Conservation (phyloP, 2,329 filamentous ascomycete genomes). For the Ilyonectria sp. region DNA sequence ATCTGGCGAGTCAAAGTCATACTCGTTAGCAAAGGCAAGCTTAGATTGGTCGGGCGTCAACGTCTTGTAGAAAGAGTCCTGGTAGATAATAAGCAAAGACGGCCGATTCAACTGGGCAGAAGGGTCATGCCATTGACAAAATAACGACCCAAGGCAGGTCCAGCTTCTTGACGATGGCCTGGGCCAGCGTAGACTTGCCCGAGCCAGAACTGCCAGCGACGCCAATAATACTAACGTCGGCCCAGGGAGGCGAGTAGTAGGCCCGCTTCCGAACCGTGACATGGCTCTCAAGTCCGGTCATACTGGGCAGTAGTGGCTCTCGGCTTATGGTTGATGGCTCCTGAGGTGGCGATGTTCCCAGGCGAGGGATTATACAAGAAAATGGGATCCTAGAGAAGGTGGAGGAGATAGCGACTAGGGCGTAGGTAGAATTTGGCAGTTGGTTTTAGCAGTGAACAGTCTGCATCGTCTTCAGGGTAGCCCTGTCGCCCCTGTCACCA, state of each 20-base stretch:
- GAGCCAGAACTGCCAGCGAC: slow-evolving; percentile 96
- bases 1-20: slow-evolving; percentile 94
- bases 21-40: slow-evolving; percentile 90
- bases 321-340: slow-evolving; percentile 5
- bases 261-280: slow-evolving; percentile 70
- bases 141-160: slow-evolving; percentile 99
- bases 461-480: slow-evolving; percentile 21
- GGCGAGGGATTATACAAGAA: slow-evolving; percentile 14
- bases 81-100: slow-evolving; percentile 42
- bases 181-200: slow-evolving; percentile 91
- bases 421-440: slow-evolving; percentile 16
- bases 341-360: slow-evolving; percentile 19
- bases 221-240: slow-evolving; percentile 95
- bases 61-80: slow-evolving; percentile 99
- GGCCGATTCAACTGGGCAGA: neutral
- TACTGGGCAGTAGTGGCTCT: slow-evolving; percentile 34
- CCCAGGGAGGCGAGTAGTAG: slow-evolving; percentile 96
- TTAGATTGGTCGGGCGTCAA: slow-evolving; percentile 84
- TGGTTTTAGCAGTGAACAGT: slow-evolving; percentile 16
- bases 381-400: slow-evolving; percentile 9
- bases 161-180: slow-evolving; percentile 90
- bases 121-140: slow-evolving; percentile 84
- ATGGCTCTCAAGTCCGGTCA: slow-evolving; percentile 56
- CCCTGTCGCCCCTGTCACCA: slow-evolving; percentile 28
- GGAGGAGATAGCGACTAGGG: slow-evolving; percentile 12